A percentile compares a stretch with the other conserved stretches of the same genome.
Conservation (phyloP, 2,329 filamentous ascomycete genomes). For the Fusarium algeriense region DNA sequence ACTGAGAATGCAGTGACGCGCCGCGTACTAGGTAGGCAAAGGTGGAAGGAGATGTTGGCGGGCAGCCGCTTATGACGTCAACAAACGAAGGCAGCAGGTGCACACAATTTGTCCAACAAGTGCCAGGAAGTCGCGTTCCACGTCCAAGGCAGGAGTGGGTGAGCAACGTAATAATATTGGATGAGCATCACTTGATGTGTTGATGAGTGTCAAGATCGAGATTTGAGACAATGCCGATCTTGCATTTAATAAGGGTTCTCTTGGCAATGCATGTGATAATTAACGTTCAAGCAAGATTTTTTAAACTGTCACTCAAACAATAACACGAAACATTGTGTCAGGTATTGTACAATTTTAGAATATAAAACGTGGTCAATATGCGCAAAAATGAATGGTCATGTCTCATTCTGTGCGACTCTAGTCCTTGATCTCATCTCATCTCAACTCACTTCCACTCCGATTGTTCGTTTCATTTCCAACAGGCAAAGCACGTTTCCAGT, state of each 20-base stretch:
- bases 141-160: constrained; percentile 1
- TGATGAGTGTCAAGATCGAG: constrained; percentile 13
- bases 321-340: constrained; percentile 23
- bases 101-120: constrained; percentile 19
- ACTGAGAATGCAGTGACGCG: constrained; percentile 25
- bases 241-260: neutral
- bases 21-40: neutral
- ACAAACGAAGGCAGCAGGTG: constrained; percentile 1
- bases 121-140: constrained; percentile 12
- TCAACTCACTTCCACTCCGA: constrained; percentile 3
- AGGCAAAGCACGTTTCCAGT: constrained; percentile 20
- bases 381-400: constrained; percentile 36
- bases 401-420: constrained; percentile 39
- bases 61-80: constrained; percentile 38
- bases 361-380: constrained; percentile 27
- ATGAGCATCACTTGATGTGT: constrained; percentile 12
- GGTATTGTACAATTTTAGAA: constrained; percentile 18
- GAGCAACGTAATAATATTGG: constrained; percentile 36
- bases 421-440: constrained; percentile 9
- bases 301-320: neutral
- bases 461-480: constrained; percentile 18
- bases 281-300: neutral
- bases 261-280: constrained; percentile 33
- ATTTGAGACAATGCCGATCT: constrained; percentile 10
- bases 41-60: constrained; percentile 3